Conservation (phyloP, 2,329 filamentous ascomycete genomes). For the Botrytis deweyae region DNA sequence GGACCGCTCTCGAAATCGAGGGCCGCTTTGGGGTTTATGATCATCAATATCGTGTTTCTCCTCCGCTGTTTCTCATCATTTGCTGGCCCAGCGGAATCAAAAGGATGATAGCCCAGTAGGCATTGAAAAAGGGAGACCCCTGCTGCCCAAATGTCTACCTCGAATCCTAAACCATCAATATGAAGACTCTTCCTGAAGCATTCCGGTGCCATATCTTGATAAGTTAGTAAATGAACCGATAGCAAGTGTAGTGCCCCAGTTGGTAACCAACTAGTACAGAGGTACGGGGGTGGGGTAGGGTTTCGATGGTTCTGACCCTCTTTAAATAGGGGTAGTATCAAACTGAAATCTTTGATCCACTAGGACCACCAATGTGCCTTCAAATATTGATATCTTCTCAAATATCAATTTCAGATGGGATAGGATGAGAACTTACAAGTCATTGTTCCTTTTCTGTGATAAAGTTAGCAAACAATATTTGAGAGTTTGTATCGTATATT, state of each 20-base stretch:
- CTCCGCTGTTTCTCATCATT: background rate
- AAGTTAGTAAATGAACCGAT: background rate
- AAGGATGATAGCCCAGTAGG: background rate
- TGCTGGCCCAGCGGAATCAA: background rate
- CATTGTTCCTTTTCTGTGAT: background rate
- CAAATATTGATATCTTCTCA: background rate
- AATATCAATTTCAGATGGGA: background rate
- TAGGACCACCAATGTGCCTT: background rate
- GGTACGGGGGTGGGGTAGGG: no score
- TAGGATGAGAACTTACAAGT: background rate
- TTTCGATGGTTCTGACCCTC: background rate
- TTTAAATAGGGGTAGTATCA: no score
- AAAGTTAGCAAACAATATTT: background rate
- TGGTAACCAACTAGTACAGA: background rate
- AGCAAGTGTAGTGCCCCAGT: background rate
- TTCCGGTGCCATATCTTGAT: background rate
- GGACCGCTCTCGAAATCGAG: background rate
- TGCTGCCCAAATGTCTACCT: background rate
- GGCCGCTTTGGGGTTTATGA: fast-evolving
- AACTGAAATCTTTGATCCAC: background rate
- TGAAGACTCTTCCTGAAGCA: no score
- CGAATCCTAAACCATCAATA: background rate
- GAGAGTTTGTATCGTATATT: background rate
- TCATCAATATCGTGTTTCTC: background rate
- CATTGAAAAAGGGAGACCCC: background rate